phyloP scores from a whole-genome alignment of 306 rosid species.

The Vigna unguiculata region DNA sequence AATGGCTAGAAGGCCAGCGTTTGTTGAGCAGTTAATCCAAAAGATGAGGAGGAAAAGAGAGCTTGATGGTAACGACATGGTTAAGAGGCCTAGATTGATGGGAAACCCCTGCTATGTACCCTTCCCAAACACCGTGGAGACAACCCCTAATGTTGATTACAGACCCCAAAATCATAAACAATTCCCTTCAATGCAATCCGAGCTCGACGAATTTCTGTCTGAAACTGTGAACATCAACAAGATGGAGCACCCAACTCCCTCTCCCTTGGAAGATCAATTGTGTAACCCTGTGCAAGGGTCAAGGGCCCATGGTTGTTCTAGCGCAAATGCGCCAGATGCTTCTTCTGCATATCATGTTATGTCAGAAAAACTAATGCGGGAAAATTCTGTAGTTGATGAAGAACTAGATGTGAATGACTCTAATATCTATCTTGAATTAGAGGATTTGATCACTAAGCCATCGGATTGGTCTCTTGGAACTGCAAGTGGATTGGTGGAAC shows the following conservation, averaged over 20 bases:
- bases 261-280: constrained; percentile 47
- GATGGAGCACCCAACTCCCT: constrained; percentile 27
- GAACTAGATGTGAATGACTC: constrained; percentile 64
- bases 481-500: constrained; percentile 61
- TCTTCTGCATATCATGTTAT: constrained; percentile 59
- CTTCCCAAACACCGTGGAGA: constrained; percentile 37
- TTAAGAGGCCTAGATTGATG: constrained; percentile 67
- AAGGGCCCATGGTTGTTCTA: constrained; percentile 18
- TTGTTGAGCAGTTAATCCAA: constrained; percentile 57
- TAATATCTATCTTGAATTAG: constrained; percentile 71
- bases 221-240: constrained; percentile 38
- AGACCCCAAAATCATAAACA: constrained; percentile 47
- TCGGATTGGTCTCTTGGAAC: constrained; percentile 65
- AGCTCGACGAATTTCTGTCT: constrained; percentile 47
- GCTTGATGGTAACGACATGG: constrained; percentile 53
- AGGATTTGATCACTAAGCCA: constrained; percentile 78
- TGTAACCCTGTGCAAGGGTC: constrained; percentile 43
- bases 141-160: constrained; percentile 36
- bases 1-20: constrained; percentile 53
- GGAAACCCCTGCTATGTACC: constrained; percentile 46
- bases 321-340: constrained; percentile 35
- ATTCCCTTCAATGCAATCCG: constrained; percentile 48
- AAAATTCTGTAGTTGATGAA: constrained; percentile 56
- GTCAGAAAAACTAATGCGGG: constrained; percentile 61
- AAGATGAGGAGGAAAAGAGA: constrained; percentile 56